Conservation (phyloP, 768 basidiomycete species). For the Hericium coralloides region DNA sequence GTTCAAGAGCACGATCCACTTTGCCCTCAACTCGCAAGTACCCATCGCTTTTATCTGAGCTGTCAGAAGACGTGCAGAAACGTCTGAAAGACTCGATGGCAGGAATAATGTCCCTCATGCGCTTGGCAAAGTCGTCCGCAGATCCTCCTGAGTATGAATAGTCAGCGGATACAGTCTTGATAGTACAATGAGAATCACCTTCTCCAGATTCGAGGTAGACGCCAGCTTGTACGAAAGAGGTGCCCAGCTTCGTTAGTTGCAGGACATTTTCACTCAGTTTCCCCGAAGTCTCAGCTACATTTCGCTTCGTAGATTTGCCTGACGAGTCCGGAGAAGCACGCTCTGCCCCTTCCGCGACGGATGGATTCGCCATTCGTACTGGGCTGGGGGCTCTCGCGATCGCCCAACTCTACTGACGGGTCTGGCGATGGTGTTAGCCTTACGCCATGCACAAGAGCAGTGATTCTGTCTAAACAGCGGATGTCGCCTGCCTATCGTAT, state of each 20-base stretch:
- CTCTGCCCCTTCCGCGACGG: no score
- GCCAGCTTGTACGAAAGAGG: slow-evolving; percentile 9
- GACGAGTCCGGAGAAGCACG: not conserved
- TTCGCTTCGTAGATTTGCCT: not conserved
- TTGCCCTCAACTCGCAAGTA: slow-evolving; percentile 36
- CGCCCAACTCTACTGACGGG: not conserved
- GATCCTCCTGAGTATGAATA: slow-evolving; percentile 2
- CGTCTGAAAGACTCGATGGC: not conserved
- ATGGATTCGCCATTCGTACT: no score
- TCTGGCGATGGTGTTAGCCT: not conserved
- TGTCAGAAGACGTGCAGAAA: not conserved
- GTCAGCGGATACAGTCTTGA: not conserved
- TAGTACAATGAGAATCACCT: not conserved
- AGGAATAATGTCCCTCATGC: slow-evolving; percentile 5
- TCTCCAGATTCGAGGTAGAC: slow-evolving; percentile 5
- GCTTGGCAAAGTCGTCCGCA: not conserved
- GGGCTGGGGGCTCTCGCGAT: no score
- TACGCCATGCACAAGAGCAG: not conserved
- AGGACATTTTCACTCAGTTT: not conserved
- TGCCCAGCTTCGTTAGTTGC: slow-evolving; percentile 9
- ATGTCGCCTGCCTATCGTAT: slow-evolving; percentile 38
- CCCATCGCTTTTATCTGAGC: slow-evolving; percentile 21
- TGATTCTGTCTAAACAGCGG: slow-evolving; percentile 6
- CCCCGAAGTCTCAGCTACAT: not conserved
- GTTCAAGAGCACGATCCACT: slow-evolving; percentile 52